Evolutionary conservation across 2,329 filamentous ascomycete species (phyloP), one percentile per base, ranked within the genome.

Genomic region (Botrytis sinoallii): DNA sequence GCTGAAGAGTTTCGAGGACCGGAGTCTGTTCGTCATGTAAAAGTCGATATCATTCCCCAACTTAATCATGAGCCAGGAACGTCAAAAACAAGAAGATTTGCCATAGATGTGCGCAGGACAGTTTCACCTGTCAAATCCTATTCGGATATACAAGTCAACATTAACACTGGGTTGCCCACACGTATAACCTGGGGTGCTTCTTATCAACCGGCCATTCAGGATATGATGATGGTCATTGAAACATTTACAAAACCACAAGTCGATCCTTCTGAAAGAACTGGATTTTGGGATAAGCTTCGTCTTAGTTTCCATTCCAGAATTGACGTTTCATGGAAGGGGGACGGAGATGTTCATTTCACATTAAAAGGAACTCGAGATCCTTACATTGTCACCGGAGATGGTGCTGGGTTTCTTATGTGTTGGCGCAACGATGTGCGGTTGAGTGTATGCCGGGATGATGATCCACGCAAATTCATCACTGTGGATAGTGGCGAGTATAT

Each of bases 211-310:
- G 95, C 95, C 1, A 95, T 99, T 67, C 96, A 99, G 82, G 97
- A 99, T 80, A 97, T 98, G 92, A 99, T 99, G 96, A 98, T 98
- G 88, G 95, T 95, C 40, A 93, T 99, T 75, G 96, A 99, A 83
- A 95, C 93, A 3, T 98, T 99, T 81, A 98, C 95, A 0, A 99
- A 99, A 81, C 94, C 95, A 12, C 95, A 95, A 76, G 87, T 98
- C 42, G 97, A 99, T 81, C 92, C 93, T 1, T 98, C 96, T 0
- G 97, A 99, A 77, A 88, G 92, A 73, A 94, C 97, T 65, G 96
- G 96, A 4, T 99, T 99, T 84, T 99, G 96, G 96, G 96, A 99
- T 84, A 99, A 99, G 86, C 95, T 99, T 70, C 88, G 96, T 72
- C 87, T 99, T 55, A 95, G 92, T 79, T 97, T 98, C 82, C 96